These are phyloP conservation scores for Ceratocystis destructans DNA, from an alignment of 2,329 filamentous ascomycete species.

Conservation along the genomic window DNA sequence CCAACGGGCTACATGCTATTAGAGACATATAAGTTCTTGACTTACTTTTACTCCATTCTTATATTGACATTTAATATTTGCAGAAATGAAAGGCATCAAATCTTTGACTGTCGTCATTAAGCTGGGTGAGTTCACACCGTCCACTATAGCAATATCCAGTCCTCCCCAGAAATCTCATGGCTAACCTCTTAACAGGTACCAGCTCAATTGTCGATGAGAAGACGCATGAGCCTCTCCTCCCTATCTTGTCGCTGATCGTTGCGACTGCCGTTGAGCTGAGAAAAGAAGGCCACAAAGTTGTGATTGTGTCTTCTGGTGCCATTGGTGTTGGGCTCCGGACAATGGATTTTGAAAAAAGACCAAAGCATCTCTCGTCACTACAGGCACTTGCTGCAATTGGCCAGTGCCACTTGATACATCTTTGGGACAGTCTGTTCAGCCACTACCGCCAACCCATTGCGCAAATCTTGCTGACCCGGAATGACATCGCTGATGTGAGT, in stretches of 20 bases:
- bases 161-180: neutral
- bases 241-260: conserved; percentile 81
- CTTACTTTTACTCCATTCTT: neutral
- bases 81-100: conserved; percentile 51
- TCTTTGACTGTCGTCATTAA: conserved; percentile 73
- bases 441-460: conserved; percentile 84
- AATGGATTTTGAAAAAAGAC: conserved; percentile 76
- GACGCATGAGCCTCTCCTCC: conserved; percentile 83
- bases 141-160: too few relatives aligned
- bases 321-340: conserved; percentile 85
- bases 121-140: conserved; percentile 47
- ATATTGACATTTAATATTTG: neutral
- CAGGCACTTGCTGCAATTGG: conserved; percentile 94
- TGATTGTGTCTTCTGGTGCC: conserved; percentile 93
- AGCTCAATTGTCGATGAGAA: conserved; percentile 98
- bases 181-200: conserved; percentile 49
- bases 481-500: conserved; percentile 84
- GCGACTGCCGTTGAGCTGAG: conserved; percentile 80
- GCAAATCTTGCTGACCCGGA: conserved; percentile 85
- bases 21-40: too few relatives aligned
- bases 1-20: neutral
- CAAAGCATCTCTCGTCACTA: conserved; percentile 78
- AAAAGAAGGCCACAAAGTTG: conserved; percentile 83
- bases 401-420: conserved; percentile 83
- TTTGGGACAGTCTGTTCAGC: conserved; percentile 87